These are phyloP conservation scores for Ramaria rubella DNA, from an alignment of 768 basidiomycete species.

Conservation along the genomic window DNA sequence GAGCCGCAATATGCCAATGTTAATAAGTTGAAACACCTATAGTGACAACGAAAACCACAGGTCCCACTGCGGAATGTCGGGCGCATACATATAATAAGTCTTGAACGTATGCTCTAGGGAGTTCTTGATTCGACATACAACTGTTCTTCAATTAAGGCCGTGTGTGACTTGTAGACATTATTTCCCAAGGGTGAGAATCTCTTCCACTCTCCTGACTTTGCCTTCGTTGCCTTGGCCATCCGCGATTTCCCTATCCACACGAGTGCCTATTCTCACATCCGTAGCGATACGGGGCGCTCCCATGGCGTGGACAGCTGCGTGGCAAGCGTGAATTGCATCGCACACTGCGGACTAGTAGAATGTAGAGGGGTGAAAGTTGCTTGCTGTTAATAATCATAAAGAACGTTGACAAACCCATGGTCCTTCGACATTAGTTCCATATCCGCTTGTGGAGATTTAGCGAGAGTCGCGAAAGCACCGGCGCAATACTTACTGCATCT, in stretches of 20 bases:
- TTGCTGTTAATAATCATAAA: not conserved
- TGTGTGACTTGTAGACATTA: too few species aligned
- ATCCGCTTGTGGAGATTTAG: conserved; percentile 48
- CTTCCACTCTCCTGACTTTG: conserved; percentile 77
- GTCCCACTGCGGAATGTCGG: too few species aligned
- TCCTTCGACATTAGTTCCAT: conserved; percentile 64
- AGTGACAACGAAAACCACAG: too few species aligned
- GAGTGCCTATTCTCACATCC: conserved; percentile 92
- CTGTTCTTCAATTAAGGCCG: too few species aligned
- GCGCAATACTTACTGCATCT: conserved; percentile 60
- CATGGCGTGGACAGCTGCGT: conserved; percentile 74
- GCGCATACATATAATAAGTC: too few species aligned
- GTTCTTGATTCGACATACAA: too few species aligned
- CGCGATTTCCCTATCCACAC: conserved; percentile 58
- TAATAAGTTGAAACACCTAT: too few species aligned
- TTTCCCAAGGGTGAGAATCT: conserved; percentile 44
- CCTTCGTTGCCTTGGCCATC: conserved; percentile 67
- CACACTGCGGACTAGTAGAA: conserved; percentile 60
- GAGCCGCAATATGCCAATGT: too few species aligned
- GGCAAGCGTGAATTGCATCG: conserved; percentile 86
- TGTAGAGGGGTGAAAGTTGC: not conserved
- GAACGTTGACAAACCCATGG: conserved; percentile 2
- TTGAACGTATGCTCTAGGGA: too few species aligned
- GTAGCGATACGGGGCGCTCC: conserved; percentile 77
- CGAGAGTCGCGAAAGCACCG: conserved; percentile 1